phyloP scores from a whole-genome alignment of 106 monocot genomes.

The Dendrobium chrysotoxum region DNA sequence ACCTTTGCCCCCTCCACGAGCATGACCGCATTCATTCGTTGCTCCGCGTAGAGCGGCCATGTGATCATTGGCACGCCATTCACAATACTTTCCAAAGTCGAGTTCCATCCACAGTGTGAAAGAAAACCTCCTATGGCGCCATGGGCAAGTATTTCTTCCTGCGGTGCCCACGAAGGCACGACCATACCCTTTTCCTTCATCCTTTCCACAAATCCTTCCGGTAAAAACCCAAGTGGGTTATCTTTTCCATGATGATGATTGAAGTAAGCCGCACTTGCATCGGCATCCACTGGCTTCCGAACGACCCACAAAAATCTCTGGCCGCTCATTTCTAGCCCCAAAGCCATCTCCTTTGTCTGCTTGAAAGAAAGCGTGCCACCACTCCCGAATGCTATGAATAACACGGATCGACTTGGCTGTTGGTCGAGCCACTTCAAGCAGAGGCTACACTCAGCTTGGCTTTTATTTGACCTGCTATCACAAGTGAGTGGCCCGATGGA shows the following conservation, averaged over 20 bases:
- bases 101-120: slow-evolving; percentile 25
- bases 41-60: slow-evolving; percentile 24
- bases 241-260: background rate
- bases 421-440: slow-evolving; percentile 18
- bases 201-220: background rate
- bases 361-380: slow-evolving; percentile 8
- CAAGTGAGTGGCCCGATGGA: slow-evolving; percentile 14
- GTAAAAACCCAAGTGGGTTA: background rate
- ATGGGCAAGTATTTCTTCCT: slow-evolving; percentile 6
- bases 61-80: slow-evolving; percentile 21
- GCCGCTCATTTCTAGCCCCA: slow-evolving; percentile 15
- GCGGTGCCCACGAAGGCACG: slow-evolving; percentile 13
- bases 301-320: slow-evolving; percentile 26
- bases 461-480: background rate
- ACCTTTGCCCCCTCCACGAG: slow-evolving; percentile 3
- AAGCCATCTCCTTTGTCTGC: slow-evolving; percentile 16
- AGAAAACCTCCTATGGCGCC: slow-evolving; percentile 9
- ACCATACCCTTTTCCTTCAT: slow-evolving; percentile 7
- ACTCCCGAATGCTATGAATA: slow-evolving; percentile 29
- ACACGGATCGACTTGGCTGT: slow-evolving; percentile 9
- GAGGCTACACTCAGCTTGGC: background rate
- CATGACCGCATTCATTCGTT: slow-evolving; percentile 11
- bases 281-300: background rate
- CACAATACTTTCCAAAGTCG: slow-evolving; percentile 13
- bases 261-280: background rate